Evolutionary conservation across 202 grass and related monocot species (phyloP), one percentile per base, ranked within the genome.

Genomic region (Panicum hallii): DNA sequence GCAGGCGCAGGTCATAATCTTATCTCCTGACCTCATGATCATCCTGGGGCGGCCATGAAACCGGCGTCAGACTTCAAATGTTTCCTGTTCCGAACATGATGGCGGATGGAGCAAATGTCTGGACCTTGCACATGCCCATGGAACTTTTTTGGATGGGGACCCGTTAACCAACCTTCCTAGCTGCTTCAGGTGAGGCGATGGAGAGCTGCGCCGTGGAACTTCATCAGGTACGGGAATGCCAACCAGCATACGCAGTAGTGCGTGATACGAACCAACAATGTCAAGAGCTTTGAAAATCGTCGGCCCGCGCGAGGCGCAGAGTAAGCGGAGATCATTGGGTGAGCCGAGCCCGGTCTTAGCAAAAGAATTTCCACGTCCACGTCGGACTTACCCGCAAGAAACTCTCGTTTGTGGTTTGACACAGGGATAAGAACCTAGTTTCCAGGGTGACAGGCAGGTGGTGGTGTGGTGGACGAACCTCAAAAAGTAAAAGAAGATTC

Each of bases 301-400:
- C 20, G 15, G 2, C n/a, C n/a, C n/a, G n/a, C 12, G n/a, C 16
- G 7, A 6, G 2, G 20, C 11, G 42, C 7, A 60, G 40, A 68
- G 17, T 11, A 58, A 5, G 2, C 20, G 9, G 14, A 26, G 40
- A 22, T 42, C n/a, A 15, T 62, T n/a, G 7, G 22, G 32, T 52
- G 15, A 36, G 40, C 19, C 50, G 50, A 45, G 46, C 4, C 26
- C 2, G 47, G 69, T 42, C 13, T 67, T 57, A 7, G 6, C 1
- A 26, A 38, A 56, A 63, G 22, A 32, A 62, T 20, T 72, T 62
- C 38, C 26, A 32, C 46, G 55, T 82, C 67, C 16, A 82, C 67
- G 74, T 87, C 79, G 17, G 32, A 83, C 58, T 90, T 79, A 52
- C 74, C 74, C 53, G 74, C 74, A 83, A 86, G 60, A 52, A 67